Evolutionary conservation across 225 moss, liverwort and hornwort species (phyloP), one percentile per base, ranked within the genome.

Genomic region (Physcomitrellopsis africana): DNA sequence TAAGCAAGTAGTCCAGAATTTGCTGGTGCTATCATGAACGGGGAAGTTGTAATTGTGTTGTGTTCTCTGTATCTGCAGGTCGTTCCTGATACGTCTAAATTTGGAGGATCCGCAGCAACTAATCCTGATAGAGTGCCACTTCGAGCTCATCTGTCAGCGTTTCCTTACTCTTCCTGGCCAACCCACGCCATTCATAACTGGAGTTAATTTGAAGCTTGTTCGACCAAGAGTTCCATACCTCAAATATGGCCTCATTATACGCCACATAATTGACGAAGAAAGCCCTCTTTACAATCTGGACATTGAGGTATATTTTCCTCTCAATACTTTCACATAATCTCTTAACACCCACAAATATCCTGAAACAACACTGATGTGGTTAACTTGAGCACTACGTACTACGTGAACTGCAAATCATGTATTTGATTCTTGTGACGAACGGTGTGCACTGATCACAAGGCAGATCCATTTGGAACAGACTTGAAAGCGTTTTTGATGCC

Each of bases 91-190:
- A 13, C 82, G 92, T 11, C 76, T 92, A 0, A 88, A 92, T 66
- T 53, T 90, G 66, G 80, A 80, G 66, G 86, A 88, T 26, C 84
- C 92, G 0, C 69, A 83, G 51, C 83, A 84, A 37, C 56, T 82
- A 46, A 72, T 79, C 29, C 53, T 92, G 47, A 85, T 92, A 7
- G 92, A 92, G 58, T 88, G 88, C 65, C 88, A 90, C 66, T 92
- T 90, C 19, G 86, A 86, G 65, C 60, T 92, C 1, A 77, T 86
- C 58, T 90, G 79, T 57, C 80, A 77, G 10, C 80, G 78, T 13
- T 70, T 79, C n/a, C 37, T 84, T 11, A 78, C 77, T 16, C 62
- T 72, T 42, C 81, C 64, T 5, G 51, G 60, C 32, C 81, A 86
- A 0, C 72, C 70, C 2, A 72, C 81, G 0, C 81, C 78, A 14